Evolutionary conservation across 805 yeast species (phyloP).

Genomic region (Priceomyces carsonii): DNA sequence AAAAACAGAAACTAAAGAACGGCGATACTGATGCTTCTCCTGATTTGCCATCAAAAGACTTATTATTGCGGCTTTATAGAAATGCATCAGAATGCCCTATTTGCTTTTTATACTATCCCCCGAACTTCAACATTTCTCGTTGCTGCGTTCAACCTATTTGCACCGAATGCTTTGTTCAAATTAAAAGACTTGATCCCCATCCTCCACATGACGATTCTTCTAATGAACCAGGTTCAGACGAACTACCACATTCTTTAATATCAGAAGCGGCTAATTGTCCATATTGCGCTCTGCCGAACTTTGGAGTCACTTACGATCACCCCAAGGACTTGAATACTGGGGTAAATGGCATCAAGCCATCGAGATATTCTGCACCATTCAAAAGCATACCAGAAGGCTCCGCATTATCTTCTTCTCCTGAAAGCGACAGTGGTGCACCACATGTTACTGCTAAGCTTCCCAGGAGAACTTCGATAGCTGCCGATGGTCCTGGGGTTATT

Average conservation of each 20-base stretch:
- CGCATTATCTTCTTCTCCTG: neutral
- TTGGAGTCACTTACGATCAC: conserved; percentile 82
- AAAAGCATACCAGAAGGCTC: conserved; percentile 12
- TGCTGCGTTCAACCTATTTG: conserved; percentile 95
- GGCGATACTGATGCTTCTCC: conserved; percentile 16
- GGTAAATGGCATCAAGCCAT: conserved; percentile 55
- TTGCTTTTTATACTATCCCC: conserved; percentile 86
- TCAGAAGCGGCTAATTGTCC: conserved; percentile 93
- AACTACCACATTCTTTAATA: conserved; percentile 62
- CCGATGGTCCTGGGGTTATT: conserved; percentile 67
- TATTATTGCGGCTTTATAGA: conserved; percentile 62
- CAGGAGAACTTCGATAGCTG: conserved; percentile 54
- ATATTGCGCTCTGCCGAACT: conserved; percentile 83
- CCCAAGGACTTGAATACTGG: conserved; percentile 57
- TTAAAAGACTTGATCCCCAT: conserved; percentile 89
- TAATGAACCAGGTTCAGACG: conserved; percentile 21
- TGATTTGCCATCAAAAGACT: conserved; percentile 40
- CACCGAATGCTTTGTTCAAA: conserved; percentile 95
- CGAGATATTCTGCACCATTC: conserved; percentile 24
- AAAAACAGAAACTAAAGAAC: conserved; percentile 15
- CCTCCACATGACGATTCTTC: conserved; percentile 69
- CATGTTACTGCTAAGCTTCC: neutral
- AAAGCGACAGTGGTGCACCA: conserved; percentile 1
- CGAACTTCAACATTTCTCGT: conserved; percentile 71
- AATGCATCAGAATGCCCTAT: conserved; percentile 87